phyloP scores from a whole-genome alignment of 148 eudicot species.

The Chenopodium berlandieri region DNA sequence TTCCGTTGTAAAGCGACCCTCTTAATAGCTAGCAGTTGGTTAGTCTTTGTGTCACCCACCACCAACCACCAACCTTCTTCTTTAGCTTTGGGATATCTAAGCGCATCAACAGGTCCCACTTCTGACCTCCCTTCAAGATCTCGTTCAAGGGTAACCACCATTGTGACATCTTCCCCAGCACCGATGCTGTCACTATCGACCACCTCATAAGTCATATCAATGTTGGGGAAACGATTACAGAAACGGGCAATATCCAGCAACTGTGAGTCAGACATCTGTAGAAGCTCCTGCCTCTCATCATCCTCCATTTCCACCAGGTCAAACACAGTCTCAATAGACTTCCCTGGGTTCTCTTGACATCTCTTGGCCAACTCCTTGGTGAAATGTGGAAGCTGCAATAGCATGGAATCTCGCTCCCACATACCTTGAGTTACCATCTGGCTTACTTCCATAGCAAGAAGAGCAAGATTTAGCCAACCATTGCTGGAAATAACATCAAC shows the following conservation, averaged over 20 bases:
- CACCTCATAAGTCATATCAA: conserved; percentile 67
- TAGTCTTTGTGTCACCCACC: conserved; percentile 67
- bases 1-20: conserved; percentile 74
- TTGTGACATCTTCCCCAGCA: conserved; percentile 51
- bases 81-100: conserved; percentile 71
- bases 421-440: conserved; percentile 97
- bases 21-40: conserved; percentile 79
- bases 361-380: conserved; percentile 70
- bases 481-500: conserved; percentile 93
- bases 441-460: conserved; percentile 90
- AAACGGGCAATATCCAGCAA: conserved; percentile 72
- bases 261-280: conserved; percentile 68
- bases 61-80: conserved; percentile 95
- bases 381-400: conserved; percentile 84
- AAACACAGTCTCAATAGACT: conserved; percentile 67
- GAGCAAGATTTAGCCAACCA: conserved; percentile 85
- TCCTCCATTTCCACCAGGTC: conserved; percentile 91
- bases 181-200: conserved; percentile 40
- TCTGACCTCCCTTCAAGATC: conserved; percentile 69
- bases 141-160: conserved; percentile 64
- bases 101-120: conserved; percentile 70
- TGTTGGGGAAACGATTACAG: conserved; percentile 77
- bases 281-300: conserved; percentile 57
- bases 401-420: conserved; percentile 98
- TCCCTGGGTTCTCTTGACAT: conserved; percentile 79